Conservation (phyloP, 163 green algal species). For the Chlorella variabilis region DNA sequence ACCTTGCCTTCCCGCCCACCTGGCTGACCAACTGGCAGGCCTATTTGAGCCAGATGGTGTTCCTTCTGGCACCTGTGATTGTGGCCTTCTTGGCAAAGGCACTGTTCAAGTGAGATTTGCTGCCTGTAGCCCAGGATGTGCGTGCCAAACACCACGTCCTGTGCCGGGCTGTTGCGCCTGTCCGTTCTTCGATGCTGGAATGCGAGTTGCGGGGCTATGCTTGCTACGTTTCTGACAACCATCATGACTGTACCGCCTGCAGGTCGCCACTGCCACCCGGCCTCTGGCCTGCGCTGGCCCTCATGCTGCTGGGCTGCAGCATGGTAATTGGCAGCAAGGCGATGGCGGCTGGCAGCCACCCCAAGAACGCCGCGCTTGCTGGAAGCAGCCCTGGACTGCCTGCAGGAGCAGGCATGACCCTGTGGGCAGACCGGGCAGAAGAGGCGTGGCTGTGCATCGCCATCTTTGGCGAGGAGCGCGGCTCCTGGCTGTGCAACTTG, state of each 20-base stretch:
- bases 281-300: slow-evolving; percentile 16
- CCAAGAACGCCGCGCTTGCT: neutral
- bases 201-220: too few species aligned
- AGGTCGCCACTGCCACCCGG: slow-evolving; percentile 7
- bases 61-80: slow-evolving; percentile 29
- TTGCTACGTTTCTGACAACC: too few species aligned
- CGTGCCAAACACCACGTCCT: too few species aligned
- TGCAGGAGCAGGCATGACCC: neutral
- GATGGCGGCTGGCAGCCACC: neutral
- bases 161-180: neutral
- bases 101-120: slow-evolving; percentile 21
- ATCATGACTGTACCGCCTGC: too few species aligned
- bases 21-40: slow-evolving; percentile 7
- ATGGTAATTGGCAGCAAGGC: slow-evolving; percentile 39
- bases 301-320: slow-evolving; percentile 32
- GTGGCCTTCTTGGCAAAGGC: neutral
- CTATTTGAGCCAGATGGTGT: slow-evolving; percentile 38
- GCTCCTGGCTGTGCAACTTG: neutral
- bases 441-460: neutral
- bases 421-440: neutral
- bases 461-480: neutral
- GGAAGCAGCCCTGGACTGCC: neutral
- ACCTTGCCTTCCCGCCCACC: neutral
- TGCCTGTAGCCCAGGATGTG: too few species aligned
- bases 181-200: neutral